A percentile compares a stretch with the other conserved stretches of the same genome.
These are phyloP conservation scores for Aureobasidium uvarum DNA, from an alignment of 2,329 filamentous ascomycete species.

Conservation along the genomic window DNA sequence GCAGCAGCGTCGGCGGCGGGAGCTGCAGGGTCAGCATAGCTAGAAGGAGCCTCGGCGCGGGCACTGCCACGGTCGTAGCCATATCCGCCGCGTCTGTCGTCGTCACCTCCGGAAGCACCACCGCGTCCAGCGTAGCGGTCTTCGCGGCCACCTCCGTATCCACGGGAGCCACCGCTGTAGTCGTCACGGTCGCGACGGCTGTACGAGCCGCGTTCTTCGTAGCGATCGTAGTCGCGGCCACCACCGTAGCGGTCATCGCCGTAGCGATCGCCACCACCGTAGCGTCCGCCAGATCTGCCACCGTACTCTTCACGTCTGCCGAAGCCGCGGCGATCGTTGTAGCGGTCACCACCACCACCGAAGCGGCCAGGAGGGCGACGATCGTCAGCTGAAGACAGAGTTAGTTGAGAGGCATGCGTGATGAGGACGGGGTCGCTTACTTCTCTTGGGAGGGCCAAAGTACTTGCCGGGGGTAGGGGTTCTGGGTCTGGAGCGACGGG, in stretches of 20 bases:
- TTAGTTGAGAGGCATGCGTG: constrained; percentile 21
- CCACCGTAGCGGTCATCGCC: constrained; percentile 39
- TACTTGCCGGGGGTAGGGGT: constrained; percentile 98
- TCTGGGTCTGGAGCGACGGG: constrained; percentile 87
- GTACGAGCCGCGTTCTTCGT: constrained; percentile 47
- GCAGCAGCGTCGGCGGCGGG: constrained; percentile 23
- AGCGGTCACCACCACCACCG: constrained; percentile 47
- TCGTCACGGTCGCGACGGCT: constrained; percentile 33
- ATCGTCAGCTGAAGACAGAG: constrained; percentile 39
- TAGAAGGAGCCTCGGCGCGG: constrained; percentile 20
- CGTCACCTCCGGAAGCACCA: constrained; percentile 27
- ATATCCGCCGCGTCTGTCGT: constrained; percentile 41
- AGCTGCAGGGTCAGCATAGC: constrained; percentile 24
- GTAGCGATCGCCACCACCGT: constrained; percentile 44
- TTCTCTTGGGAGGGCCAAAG: constrained; percentile 96
- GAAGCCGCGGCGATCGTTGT: constrained; percentile 38
- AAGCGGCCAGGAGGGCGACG: constrained; percentile 40
- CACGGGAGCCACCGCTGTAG: constrained; percentile 21
- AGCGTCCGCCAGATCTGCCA: constrained; percentile 51
- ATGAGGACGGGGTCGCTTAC: constrained; percentile 54
- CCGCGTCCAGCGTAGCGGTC: constrained; percentile 36
- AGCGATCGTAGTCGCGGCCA: constrained; percentile 44
- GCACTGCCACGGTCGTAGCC: constrained; percentile 41
- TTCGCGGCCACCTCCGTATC: constrained; percentile 19
- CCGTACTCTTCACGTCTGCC: constrained; percentile 50